These are phyloP conservation scores for Fomitopsis pulvina DNA, from an alignment of 768 basidiomycete genomes.

Conservation along the genomic window DNA sequence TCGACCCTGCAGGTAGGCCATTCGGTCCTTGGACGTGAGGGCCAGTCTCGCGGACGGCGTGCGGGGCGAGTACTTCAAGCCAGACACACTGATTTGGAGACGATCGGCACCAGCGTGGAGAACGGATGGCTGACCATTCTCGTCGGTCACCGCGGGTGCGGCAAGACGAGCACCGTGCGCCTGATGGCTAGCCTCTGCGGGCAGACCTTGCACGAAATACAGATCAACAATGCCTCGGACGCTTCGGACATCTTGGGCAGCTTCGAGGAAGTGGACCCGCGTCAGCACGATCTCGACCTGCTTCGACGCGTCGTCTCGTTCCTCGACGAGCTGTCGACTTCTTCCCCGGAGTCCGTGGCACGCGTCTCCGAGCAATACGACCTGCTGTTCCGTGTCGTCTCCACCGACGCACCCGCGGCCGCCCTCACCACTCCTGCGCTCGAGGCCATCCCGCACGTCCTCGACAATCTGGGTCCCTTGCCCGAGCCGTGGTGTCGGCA, in stretches of 20 bases:
- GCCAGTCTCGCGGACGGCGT: conserved; percentile 28
- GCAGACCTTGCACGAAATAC: conserved; percentile 59
- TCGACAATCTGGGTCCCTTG: conserved; percentile 22
- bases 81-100: conserved; percentile 64
- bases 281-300: conserved; percentile 30
- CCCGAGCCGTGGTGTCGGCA: conserved; percentile 6
- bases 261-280: conserved; percentile 83
- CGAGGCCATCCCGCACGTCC: conserved; percentile 19
- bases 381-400: conserved; percentile 2
- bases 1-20: conserved; percentile 62
- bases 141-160: conserved; percentile 63
- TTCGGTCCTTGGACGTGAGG: conserved; percentile 33
- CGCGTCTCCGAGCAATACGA: not conserved
- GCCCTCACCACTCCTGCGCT: conserved; percentile 7
- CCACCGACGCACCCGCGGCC: conserved; percentile 1
- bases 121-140: conserved; percentile 88
- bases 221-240: conserved; percentile 83
- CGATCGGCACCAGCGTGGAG: conserved; percentile 64
- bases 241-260: conserved; percentile 91
- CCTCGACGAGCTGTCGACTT: conserved; percentile 8
- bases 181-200: conserved; percentile 69
- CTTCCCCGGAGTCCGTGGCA: conserved; percentile 5
- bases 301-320: conserved; percentile 33
- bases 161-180: conserved; percentile 75
- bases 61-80: conserved; percentile 50